Percentiles rank a stretch among this genome's conserved stretches.
Evolutionary conservation across 2,329 filamentous ascomycete genomes (phyloP).

Genomic region (Lojkania enalia): DNA sequence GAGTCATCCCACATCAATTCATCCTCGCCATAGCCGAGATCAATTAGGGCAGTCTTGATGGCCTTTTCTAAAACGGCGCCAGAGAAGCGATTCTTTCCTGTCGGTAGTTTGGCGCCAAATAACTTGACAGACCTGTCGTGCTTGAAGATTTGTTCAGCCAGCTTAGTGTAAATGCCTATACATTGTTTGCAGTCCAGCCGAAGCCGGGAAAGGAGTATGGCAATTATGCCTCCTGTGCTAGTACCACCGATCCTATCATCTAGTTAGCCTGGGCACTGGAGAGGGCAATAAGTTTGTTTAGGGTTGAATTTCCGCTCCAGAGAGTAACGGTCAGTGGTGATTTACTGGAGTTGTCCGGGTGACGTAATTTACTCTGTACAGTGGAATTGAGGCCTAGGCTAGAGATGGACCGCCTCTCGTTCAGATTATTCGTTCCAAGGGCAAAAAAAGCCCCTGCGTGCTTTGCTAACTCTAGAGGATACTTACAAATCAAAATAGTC

Average conservation of each 20-base stretch:
- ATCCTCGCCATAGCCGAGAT: conserved; percentile 38
- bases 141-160: conserved; percentile 45
- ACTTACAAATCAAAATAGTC: conserved; percentile 46
- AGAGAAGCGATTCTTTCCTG: conserved; percentile 42
- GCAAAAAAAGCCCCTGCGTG: too few relatives aligned
- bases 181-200: conserved; percentile 43
- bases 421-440: too few relatives aligned
- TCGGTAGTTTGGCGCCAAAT: conserved; percentile 42
- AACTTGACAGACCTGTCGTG: conserved; percentile 41
- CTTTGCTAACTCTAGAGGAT: too few relatives aligned
- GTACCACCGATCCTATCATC: conserved; percentile 39
- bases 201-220: conserved; percentile 45
- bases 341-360: too few relatives aligned
- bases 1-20: conserved; percentile 48
- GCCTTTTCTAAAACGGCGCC: conserved; percentile 41
- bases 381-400: too few relatives aligned
- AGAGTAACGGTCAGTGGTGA: too few relatives aligned
- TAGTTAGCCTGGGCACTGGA: background rate
- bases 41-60: conserved; percentile 40
- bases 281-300: background rate
- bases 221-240: conserved; percentile 47
- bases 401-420: too few relatives aligned
- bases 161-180: conserved; percentile 41
- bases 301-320: too few relatives aligned
- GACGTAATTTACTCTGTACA: too few relatives aligned